Evolutionary conservation across 2,329 filamentous ascomycete species (phyloP).

Genomic region (Fusarium sp.): DNA sequence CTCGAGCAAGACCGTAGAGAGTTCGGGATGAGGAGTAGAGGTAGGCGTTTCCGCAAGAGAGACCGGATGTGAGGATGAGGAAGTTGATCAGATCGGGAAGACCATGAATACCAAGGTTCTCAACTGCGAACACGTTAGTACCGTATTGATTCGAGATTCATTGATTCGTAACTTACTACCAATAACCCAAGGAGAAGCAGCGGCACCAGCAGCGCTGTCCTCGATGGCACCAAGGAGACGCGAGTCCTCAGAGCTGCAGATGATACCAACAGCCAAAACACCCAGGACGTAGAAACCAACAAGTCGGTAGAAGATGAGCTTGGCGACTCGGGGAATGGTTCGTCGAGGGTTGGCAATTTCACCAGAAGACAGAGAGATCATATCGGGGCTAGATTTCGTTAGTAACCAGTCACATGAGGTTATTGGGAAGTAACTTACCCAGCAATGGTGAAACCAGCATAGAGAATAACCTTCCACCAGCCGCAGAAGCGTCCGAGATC

Average conservation of each 20-base stretch:
- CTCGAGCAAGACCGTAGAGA: conserved; percentile 61
- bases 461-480: conserved; percentile 67
- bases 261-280: conserved; percentile 67
- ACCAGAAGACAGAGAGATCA: conserved; percentile 67
- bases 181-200: conserved; percentile 71
- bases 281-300: conserved; percentile 77
- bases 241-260: conserved; percentile 63
- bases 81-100: conserved; percentile 69
- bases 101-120: conserved; percentile 62
- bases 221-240: conserved; percentile 57
- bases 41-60: conserved; percentile 61
- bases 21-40: conserved; percentile 61
- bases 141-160: rapidly evolving
- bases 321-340: conserved; percentile 76
- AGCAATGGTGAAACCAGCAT: conserved; percentile 75
- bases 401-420: neutral
- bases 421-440: conserved; percentile 43
- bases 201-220: conserved; percentile 66
- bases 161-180: conserved; percentile 44
- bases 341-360: conserved; percentile 74
- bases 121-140: conserved; percentile 49
- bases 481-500: conserved; percentile 72
- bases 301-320: conserved; percentile 79
- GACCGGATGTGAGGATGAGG: conserved; percentile 68
- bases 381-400: conserved; percentile 64